Conservation (phyloP, 768 basidiomycete genomes). For the Grammothele lineata region DNA sequence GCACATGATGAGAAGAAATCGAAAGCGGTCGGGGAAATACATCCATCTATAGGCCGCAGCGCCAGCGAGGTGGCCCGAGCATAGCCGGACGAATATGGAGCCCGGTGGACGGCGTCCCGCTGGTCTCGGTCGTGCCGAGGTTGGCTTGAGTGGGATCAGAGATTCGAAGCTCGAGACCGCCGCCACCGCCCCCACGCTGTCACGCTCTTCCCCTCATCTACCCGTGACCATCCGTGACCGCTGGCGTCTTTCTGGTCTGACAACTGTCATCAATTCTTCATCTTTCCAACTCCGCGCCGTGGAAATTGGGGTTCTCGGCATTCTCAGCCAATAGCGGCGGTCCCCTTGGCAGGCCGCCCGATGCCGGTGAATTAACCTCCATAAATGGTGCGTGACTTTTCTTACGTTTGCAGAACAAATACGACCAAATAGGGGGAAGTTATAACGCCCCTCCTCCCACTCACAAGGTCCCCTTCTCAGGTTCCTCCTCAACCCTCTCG, state of each 20-base stretch:
- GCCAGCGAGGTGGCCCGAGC: no score
- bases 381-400: conserved; percentile 11
- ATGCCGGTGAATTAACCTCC: conserved; percentile 15
- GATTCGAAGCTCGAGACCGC: neutral
- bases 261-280: conserved; percentile 6
- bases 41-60: no score
- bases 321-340: conserved; percentile 10
- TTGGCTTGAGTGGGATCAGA: no score
- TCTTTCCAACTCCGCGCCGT: conserved; percentile 11
- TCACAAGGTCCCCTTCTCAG: conserved; percentile 5
- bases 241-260: conserved; percentile 4
- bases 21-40: no score
- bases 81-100: no score
- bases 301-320: conserved; percentile 12
- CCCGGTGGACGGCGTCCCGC: no score
- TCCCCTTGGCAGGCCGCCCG: conserved; percentile 12
- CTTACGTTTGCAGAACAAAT: conserved; percentile 11
- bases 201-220: conserved; percentile 4
- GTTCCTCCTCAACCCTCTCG: conserved; percentile 13
- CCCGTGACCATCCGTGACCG: conserved; percentile 10
- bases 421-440: conserved; percentile 14
- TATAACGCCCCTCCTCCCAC: conserved; percentile 13
- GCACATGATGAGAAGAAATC: no score
- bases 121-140: no score
- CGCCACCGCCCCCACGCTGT: neutral